Evolutionary conservation across 23 red algal genomes (phyloP).

Genomic region (Gracilariopsis chorda): DNA sequence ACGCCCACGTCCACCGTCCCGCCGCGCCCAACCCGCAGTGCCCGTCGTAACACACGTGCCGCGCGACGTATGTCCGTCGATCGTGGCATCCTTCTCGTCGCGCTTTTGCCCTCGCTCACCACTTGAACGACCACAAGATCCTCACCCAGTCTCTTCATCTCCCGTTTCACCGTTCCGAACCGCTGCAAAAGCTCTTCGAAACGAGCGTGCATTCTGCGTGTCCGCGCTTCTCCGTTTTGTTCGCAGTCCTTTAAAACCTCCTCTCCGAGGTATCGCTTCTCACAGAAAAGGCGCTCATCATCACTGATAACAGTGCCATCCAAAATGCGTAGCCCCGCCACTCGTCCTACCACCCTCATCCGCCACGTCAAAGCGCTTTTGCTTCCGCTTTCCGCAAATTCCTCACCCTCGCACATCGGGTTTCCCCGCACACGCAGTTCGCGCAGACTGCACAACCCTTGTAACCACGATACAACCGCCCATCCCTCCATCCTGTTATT

Average conservation of each 20-base stretch:
- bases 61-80: background rate
- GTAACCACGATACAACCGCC: slow-evolving; percentile 4
- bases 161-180: too few species aligned
- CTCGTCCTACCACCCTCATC: background rate
- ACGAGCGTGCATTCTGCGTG: background rate
- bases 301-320: slow-evolving; percentile 17
- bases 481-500: slow-evolving; percentile 30
- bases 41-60: background rate
- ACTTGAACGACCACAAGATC: too few species aligned
- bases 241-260: background rate
- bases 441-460: background rate
- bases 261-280: background rate
- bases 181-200: slow-evolving; percentile 1
- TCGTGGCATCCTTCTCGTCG: background rate
- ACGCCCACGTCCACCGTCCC: background rate
- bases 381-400: background rate
- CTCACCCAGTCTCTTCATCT: too few species aligned
- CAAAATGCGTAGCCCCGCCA: background rate
- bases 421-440: slow-evolving; percentile 28
- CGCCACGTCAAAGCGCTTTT: background rate
- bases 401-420: background rate
- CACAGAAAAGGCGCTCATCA: slow-evolving; percentile 48
- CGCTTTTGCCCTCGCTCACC: too few species aligned
- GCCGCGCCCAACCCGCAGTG: background rate
- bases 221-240: background rate